Evolutionary conservation across 306 rosid genomes (phyloP).

Genomic region (Lablab purpureus): DNA sequence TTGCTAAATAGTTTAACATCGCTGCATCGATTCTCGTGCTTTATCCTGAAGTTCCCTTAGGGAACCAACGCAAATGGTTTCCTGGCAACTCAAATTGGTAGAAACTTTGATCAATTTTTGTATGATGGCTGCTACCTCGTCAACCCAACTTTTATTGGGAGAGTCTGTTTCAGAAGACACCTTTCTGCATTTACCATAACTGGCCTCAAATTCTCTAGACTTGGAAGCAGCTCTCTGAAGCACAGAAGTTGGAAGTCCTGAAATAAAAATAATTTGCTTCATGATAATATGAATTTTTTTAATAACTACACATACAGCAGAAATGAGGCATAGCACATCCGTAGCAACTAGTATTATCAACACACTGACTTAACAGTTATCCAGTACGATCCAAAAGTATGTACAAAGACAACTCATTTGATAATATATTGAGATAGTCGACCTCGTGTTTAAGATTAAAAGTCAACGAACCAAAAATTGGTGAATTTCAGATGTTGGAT

Average conservation of each 20-base stretch:
- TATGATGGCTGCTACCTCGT: conserved; percentile 50
- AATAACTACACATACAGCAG: neutral
- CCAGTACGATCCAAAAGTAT: neutral
- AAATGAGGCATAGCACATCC: neutral
- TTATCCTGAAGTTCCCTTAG: conserved; percentile 64
- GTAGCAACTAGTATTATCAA: conserved; percentile 6
- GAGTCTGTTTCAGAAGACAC: conserved; percentile 40
- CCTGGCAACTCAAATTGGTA: conserved; percentile 48
- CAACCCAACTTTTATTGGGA: conserved; percentile 49
- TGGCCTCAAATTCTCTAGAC: conserved; percentile 85
- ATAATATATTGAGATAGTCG: conserved; percentile 6
- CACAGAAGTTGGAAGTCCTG: conserved; percentile 70
- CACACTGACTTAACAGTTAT: conserved; percentile 16
- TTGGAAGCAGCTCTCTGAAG: conserved; percentile 81
- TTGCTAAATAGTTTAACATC: conserved; percentile 33
- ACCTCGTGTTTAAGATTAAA: neutral
- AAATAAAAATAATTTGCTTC: conserved; percentile 25
- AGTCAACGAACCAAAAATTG: conserved; percentile 21
- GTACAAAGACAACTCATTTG: neutral
- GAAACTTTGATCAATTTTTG: conserved; percentile 51
- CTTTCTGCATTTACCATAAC: conserved; percentile 64
- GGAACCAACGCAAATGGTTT: conserved; percentile 45
- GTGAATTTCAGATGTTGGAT: conserved; percentile 22
- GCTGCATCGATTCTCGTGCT: conserved; percentile 62
- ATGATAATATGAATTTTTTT: neutral